Evolutionary conservation across 2,329 filamentous ascomycete species (phyloP), one percentile per base, ranked within the genome.

Genomic region (Fusarium azukiicola): DNA sequence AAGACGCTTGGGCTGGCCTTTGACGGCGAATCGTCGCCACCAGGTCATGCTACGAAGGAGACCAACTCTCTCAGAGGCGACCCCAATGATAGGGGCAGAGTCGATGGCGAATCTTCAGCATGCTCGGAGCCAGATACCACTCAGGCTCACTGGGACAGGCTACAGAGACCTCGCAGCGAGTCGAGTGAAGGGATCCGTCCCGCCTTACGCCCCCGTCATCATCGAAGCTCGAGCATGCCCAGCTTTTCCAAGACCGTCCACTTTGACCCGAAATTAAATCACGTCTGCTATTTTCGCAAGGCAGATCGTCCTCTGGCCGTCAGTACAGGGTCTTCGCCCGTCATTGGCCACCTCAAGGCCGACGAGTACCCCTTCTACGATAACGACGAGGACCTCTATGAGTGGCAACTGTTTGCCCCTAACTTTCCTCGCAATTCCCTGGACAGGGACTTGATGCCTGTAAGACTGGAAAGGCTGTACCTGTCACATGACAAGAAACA

Each of bases 401-500:
- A 58, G 54, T 58, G 54, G 54, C 54, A 58, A 21, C 36, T 58
- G 21, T 58, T 58, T 36, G 40, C 54, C n/a, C 54, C 54, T 21
- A 58, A 58, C 54, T 58, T 58, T 58, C 54, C 54, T n/a, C 54
- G 54, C 19, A 16, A 58, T 23, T 58, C 54, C 54, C 21, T 58
- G 36, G 36, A 58, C 23, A 58, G 54, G 54, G 36, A 58, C 16
- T 58, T 21, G 32, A 58, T 58, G 63, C 40, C 63, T 27, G 63
- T n/a, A 12, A 46, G 44, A 19, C 63, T 67, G n/a, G 63, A 67
- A 42, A 49, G 63, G 23, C 7, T 67, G 10, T 67, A 47, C 5
- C 23, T 67, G 14, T 67, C 63, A 46, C 40, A 44, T 67, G 63
- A 67, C 63, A 36, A 67, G 21, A 67, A 67, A 23, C 44, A 44